A percentile compares a stretch with the other conserved stretches of the same genome.
These are phyloP conservation scores for Ganoderma boninense DNA, from an alignment of 1,284 basidiomycete genomes.

Conservation along the genomic window DNA sequence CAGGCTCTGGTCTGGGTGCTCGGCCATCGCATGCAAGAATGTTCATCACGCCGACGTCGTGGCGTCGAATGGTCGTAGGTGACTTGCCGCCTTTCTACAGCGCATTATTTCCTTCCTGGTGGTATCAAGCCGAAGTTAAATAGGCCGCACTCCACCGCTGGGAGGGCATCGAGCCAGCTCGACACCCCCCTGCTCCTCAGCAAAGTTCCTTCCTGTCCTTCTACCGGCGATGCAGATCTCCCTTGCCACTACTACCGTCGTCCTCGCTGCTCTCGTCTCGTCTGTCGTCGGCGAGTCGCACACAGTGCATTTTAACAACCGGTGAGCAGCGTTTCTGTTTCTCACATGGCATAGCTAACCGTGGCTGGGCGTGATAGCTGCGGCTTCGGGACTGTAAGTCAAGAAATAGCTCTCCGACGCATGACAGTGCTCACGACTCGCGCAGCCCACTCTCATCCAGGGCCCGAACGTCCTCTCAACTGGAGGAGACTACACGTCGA, in stretches of 20 bases:
- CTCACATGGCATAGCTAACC: conserved; percentile 22
- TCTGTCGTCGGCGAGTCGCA: conserved; percentile 46
- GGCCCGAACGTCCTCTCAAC: conserved; percentile 44
- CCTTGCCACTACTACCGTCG: conserved; percentile 39
- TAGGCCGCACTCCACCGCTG: background rate
- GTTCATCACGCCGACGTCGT: background rate
- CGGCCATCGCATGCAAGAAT: background rate
- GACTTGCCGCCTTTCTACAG: background rate
- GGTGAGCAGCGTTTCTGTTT: conserved; percentile 36
- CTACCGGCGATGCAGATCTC: conserved; percentile 44
- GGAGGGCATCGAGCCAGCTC: background rate
- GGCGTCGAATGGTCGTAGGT: background rate
- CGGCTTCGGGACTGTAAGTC: conserved; percentile 6
- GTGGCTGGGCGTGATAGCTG: background rate
- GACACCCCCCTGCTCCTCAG: background rate
- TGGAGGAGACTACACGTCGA: conserved; percentile 43
- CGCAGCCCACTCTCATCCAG: conserved; percentile 45
- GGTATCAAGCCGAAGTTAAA: background rate
- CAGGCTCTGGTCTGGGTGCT: background rate
- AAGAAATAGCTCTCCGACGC: background rate
- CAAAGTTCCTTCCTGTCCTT: conserved; percentile 10
- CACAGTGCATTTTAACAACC: conserved; percentile 47
- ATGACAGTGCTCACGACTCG: conserved; percentile 11
- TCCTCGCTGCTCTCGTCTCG: conserved; percentile 35
- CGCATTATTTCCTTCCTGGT: background rate